These are phyloP conservation scores for Piper betle DNA, from an alignment of 164 flowering plant genomes.

Conservation along the genomic window DNA sequence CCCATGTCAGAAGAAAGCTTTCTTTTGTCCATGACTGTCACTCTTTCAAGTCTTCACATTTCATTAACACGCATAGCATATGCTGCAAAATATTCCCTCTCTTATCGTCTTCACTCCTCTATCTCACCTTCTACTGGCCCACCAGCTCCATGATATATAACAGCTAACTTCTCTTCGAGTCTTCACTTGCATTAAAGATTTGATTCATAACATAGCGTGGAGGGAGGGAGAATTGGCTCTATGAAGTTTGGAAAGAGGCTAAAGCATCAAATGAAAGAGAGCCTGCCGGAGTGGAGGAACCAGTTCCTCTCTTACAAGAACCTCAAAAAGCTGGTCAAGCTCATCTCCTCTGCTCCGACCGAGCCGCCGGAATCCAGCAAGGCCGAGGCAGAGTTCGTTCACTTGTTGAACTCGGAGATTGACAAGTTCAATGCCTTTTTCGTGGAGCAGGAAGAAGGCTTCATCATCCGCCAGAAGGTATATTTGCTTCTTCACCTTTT, in stretches of 20 bases:
- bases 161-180: not conserved
- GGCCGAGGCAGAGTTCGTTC: constrained; percentile 49
- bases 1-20: not conserved
- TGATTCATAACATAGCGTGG: not conserved
- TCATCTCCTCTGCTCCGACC: constrained; percentile 27
- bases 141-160: not conserved
- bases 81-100: not conserved
- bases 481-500: not conserved
- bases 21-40: no score
- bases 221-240: not conserved
- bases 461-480: constrained; percentile 65
- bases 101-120: not conserved
- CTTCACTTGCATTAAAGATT: not conserved
- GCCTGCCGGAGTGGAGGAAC: constrained; percentile 88
- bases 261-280: constrained; percentile 72
- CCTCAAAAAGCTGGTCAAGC: constrained; percentile 55
- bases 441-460: constrained; percentile 80
- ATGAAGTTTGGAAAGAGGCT: constrained; percentile 94
- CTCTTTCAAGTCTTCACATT: not conserved
- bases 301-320: constrained; percentile 81
- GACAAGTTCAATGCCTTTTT: constrained; percentile 82
- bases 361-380: constrained; percentile 4
- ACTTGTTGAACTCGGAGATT: constrained; percentile 55
- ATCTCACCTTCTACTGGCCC: not conserved
- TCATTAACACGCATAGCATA: no score